Base-by-base conservation (phyloP, 495 filamentous ascomycete genomes). In the Penicillium waksmanii region DNA sequence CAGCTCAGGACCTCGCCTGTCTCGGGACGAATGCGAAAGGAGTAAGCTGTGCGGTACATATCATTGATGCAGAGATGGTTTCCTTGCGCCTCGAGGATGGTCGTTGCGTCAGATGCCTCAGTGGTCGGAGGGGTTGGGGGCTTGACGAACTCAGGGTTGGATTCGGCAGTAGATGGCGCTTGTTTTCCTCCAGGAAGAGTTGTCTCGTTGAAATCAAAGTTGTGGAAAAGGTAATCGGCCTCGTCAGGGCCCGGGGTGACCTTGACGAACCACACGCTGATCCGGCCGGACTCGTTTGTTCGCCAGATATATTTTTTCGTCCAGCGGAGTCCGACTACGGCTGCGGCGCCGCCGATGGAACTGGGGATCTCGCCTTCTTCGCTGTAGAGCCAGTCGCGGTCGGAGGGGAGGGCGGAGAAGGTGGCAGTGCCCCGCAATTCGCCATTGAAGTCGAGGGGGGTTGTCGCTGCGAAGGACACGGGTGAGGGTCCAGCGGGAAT, bases 251-350 rank as follows among this genome's bases (percentile, higher is more conserved):
- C 59, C 2, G 65, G 64, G 11, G 63, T 64, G 8, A 74, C 62
- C 51, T 79, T 80, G n/a, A 78, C 76, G 42, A 80, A 80, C 76
- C 77, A 80, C 21, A 78, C 75, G 52, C 76, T 80, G 10, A 80
- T 72, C 15, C 63, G 58, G 9, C 61, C 70, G 5, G 58, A 54
- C 4, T 67, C 67, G n/a, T 51, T 62, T 27, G 48, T 56, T 0
- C 77, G 73, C 78, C 78, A 80, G 51, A 80, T 78, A 40, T 80
- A 80, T 55, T 77, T 78, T 60, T 80, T 80, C 5, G 71, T 75
- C 73, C 74, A 80, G 11, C 67, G 74, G 11, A 79, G 56, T 0
- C 74, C 72, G 3, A 65, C 47, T 44, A 52, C 43, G 17, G 52
- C 43, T 35, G 65, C 63, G 5, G 62, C 56, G 23, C 50, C 42